Conservation (phyloP, 768 basidiomycete species). For the Trametes meyenii region DNA sequence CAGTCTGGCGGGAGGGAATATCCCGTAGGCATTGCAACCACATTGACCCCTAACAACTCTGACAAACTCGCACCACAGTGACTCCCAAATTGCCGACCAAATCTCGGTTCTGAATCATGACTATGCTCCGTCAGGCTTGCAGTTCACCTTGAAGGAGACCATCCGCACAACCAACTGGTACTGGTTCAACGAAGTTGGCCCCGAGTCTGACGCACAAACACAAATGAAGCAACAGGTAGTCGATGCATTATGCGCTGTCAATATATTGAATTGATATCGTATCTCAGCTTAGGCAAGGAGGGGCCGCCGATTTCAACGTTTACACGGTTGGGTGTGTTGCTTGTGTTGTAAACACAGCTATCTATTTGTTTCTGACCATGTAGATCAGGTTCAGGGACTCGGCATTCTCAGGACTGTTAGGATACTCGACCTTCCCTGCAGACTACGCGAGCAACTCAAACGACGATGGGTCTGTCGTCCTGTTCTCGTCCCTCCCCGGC, state of each 20-base stretch:
- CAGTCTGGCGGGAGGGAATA: constrained; percentile 42
- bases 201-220: constrained; percentile 40
- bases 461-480: constrained; percentile 52
- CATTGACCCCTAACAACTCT: too few species aligned
- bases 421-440: constrained; percentile 57
- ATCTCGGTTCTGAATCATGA: constrained; percentile 46
- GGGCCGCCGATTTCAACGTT: constrained; percentile 46
- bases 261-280: too few species aligned
- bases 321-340: constrained; percentile 49
- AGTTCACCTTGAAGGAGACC: constrained; percentile 45
- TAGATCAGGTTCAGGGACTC: constrained; percentile 39
- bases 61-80: too few species aligned
- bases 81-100: constrained; percentile 44
- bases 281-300: too few species aligned
- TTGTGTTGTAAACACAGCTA: too few species aligned
- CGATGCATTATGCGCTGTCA: too few species aligned
- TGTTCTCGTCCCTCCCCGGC: constrained; percentile 40
- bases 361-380: too few species aligned
- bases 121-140: constrained; percentile 43
- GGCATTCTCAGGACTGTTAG: constrained; percentile 44
- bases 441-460: constrained; percentile 40
- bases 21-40: too few species aligned
- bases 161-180: constrained; percentile 45
- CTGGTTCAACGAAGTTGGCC: constrained; percentile 53
- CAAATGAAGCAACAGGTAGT: constrained; percentile 52